A percentile compares a stretch with the other conserved stretches of the same genome.
Conservation (phyloP, 176 grass and related monocot genomes). For the Zea mays region Zm-B73-REFERENCE-NAM-5.0 NC_050100.1:170519001-170519500, state of each 20-base stretch:
- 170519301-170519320: slow-evolving; percentile 23
- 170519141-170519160: background rate
- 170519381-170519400: slow-evolving; percentile 69
- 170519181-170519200: background rate
- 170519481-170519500: slow-evolving; percentile 57
- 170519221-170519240: too few species aligned
- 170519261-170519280: background rate
- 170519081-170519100: background rate
- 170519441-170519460: background rate
- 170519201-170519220: background rate
- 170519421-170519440: slow-evolving; percentile 46
- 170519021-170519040: background rate
- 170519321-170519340: slow-evolving; percentile 23
- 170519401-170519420: slow-evolving; percentile 48
- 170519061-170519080: background rate
- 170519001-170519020: background rate
- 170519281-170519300: slow-evolving; percentile 12
- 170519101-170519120: background rate
- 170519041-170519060: background rate
- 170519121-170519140: background rate
- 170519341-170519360: background rate
- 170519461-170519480: background rate
- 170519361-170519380: slow-evolving; percentile 59
- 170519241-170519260: slow-evolving; percentile 32
- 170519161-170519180: background rate